Evolutionary conservation across 441 rosid genomes (phyloP), one percentile per base, ranked within the genome.

Genomic region (Eruca vesicaria): DNA sequence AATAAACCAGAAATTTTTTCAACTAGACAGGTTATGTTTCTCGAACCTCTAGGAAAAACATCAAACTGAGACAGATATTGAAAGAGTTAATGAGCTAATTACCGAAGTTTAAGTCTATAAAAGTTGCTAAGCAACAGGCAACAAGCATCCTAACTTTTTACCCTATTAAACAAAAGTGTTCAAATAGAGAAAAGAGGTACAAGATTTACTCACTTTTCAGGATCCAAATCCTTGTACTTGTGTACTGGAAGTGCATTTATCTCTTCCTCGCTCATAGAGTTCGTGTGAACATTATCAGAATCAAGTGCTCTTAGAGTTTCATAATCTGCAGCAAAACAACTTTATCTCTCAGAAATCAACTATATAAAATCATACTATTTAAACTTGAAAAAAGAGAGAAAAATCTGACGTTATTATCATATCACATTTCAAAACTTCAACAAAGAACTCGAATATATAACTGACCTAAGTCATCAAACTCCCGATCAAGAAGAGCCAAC

Each of bases 251-350:
- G 94, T 23, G 90, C 89, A 78, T 88, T 88, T 72, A 93, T 93
- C 85, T 92, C 97, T 83, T 88, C 93, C 56, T 92, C 96, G 14
- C 84, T 90, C 98, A 92, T 91, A 43, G 97, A 88, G 36, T 80
- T 80, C 43, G 88, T 67, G 50, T 91, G 85, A 69, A 77, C 89
- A 81, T 89, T 87, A 76, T 92, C 95, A 6, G 92, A 83, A 81
- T 92, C 98, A 79, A 94, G 86, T 29, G 94, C 97, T 79, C 98
- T 89, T 83, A 94, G 81, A 64, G 98, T 84, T 81, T 92, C 97
- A 85, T 92, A 94, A 81, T 92, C 97, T 94, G 81, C 76, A 72
- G 8, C 4, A 66, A 0, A 61, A 52, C 63, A 50, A 70, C 11
- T 11, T 68, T 21, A n/a, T 8, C 0, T 4, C 66, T 75, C 71